phyloP scores from a whole-genome alignment of 352 stramenopile species.

The Blastocystis sp. region DNA sequence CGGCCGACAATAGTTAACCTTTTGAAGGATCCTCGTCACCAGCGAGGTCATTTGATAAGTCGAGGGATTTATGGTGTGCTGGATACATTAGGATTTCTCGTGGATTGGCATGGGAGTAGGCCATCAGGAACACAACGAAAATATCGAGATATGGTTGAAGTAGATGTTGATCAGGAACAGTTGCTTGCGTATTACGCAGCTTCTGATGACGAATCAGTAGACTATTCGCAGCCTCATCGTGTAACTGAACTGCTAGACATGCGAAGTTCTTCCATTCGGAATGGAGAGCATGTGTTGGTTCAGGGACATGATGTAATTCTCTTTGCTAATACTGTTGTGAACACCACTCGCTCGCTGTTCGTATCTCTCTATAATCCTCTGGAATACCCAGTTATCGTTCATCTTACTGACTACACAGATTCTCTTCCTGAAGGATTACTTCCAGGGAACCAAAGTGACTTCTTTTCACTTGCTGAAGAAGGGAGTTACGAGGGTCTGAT shows the following conservation, averaged over 20 bases:
- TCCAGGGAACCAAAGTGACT: neutral
- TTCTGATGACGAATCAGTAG: neutral
- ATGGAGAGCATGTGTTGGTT: conserved; percentile 27
- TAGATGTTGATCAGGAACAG: conserved; percentile 8
- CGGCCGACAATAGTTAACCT: conserved; percentile 27
- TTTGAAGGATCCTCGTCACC: neutral
- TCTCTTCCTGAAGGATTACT: neutral
- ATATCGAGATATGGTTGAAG: neutral
- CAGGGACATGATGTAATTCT: conserved; percentile 29
- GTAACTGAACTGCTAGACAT: neutral
- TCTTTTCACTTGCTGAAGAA: neutral
- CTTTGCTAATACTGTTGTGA: neutral
- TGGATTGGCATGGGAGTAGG: conserved; percentile 17
- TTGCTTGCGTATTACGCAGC: neutral
- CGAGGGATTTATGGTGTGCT: neutral
- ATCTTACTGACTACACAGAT: neutral
- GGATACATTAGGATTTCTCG: neutral
- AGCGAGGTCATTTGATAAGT: neutral
- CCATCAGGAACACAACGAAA: neutral
- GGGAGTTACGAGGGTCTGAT: neutral
- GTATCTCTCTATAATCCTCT: conserved; percentile 22
- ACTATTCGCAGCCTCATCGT: neutral
- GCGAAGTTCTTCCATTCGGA: neutral
- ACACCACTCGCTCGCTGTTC: neutral
- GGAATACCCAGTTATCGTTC: conserved; percentile 26